These are phyloP conservation scores for Phycomyces nitens DNA, from an alignment of 192 early-diverging fungal species.

Conservation along the genomic window DNA sequence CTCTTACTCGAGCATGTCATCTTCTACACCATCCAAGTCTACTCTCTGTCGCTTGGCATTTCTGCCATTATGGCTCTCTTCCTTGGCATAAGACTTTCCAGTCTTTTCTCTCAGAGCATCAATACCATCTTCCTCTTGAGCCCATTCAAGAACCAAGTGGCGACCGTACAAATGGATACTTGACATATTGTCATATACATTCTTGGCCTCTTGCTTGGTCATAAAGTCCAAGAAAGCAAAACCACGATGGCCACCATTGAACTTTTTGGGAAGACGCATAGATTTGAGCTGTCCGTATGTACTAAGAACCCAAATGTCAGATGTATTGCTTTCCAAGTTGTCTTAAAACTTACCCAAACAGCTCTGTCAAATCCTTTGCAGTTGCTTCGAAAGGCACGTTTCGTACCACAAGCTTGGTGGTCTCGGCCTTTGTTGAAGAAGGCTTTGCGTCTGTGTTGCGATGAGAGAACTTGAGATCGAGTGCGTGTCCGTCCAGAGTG, in stretches of 20 bases:
- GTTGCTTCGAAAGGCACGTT: constrained; percentile 98
- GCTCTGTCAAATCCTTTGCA: constrained; percentile 83
- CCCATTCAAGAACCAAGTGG: constrained; percentile 95
- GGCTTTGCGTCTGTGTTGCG: constrained; percentile 64
- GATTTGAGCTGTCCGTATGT: constrained; percentile 94
- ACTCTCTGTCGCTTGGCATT: constrained; percentile 61
- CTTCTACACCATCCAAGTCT: constrained; percentile 48
- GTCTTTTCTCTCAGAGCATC: constrained; percentile 85
- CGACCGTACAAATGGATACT: constrained; percentile 97
- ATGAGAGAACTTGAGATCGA: constrained; percentile 91
- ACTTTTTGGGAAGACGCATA: constrained; percentile 91
- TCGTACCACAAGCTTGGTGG: constrained; percentile 68
- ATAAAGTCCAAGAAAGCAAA: constrained; percentile 98
- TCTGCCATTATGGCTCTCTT: constrained; percentile 50
- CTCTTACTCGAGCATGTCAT: constrained; percentile 48
- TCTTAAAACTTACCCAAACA: constrained; percentile 66
- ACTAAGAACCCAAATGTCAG: constrained; percentile 37
- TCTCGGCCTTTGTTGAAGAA: constrained; percentile 81
- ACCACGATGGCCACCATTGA: constrained; percentile 90
- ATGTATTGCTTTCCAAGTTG: background rate
- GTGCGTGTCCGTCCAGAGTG: constrained; percentile 81
- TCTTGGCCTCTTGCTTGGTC: constrained; percentile 92
- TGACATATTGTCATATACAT: constrained; percentile 79
- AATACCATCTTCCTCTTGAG: constrained; percentile 77
- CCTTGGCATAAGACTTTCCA: constrained; percentile 71